Evolutionary conservation across 768 basidiomycete genomes (phyloP), one percentile per base, ranked within the genome.

Genomic region (Termitomyces sp.): DNA sequence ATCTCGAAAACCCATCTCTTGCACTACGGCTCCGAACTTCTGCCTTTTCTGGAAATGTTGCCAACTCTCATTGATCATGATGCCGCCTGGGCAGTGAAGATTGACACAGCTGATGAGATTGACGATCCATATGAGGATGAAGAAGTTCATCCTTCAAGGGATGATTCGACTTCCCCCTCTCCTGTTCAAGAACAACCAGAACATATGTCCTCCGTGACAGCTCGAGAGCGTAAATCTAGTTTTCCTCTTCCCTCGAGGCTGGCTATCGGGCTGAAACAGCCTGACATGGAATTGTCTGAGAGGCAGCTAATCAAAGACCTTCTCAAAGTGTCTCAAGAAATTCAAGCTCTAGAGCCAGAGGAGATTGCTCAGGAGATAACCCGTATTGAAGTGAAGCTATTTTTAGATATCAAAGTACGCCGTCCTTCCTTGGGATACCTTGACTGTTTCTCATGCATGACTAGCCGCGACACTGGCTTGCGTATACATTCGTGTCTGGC

Each of bases 301-400:
- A 86, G 85, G 67, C 79, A 83, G 32, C 80, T 85, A 20, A 70
- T 91, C 35, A 87, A 82, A 69, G 84, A 86, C 47, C 78, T 93
- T 20, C 73, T 77, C 40, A 82, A 73, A 61, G 71, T 87, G 48
- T 82, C 88, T 9, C 72, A 82, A 56, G 84, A 85, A 55, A 70
- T 93, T 6, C 74, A 82, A 62, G 70, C 69, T 23, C 71, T 79
- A 16, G 87, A 89, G 61, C 75, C 88, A 5, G 78, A 78, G 23
- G 84, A 86, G 26, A 83, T 96, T 61, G 94, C 94, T 0, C 83
- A 91, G 64, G 92, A 95, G 73, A 91, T 97, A 64, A 95, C 93
- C 41, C 81, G 86, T 51, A 71, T 88, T 44, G 86, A 89, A 67
- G 84, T 82, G 61, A 79, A 77, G 58, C 70, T 86, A 38, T 95